Evolutionary conservation across 805 yeast genomes (phyloP), one percentile per base, ranked within the genome.

Genomic region (Brettanomyces bruxellensis): DNA sequence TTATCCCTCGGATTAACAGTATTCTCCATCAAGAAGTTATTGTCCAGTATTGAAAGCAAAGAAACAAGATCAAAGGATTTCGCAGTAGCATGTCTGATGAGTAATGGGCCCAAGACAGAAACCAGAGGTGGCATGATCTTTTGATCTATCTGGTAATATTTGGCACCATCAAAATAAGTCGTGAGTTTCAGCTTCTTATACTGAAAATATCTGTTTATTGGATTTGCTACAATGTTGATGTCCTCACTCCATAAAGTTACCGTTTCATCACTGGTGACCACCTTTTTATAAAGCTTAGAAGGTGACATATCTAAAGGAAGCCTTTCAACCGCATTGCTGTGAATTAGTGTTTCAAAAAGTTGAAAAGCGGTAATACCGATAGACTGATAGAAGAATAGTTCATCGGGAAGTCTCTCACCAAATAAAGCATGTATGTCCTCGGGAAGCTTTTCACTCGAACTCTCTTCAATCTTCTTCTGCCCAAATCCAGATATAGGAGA

Each of bases 351-450:
- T 51, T 83, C 84, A 38, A 83, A 72, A 24, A 86, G 61, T 47
- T 79, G 80, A 5, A 82, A 66, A 6, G 81, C 76, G 11, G 84
- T 67, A 24, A 90, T 60, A 1, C 97, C 98, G 48, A 84, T 63
- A 1, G 95, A 83, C 58, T 79, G 79, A 62, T 88, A 93, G 60
- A 83, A 89, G 57, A 78, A 83, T 38, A 84, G 72, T 64, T 90
- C 98, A 45, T 87, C 85, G 2, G 97, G 95, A 44, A 93, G 69
- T 58, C 90, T 77, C 61, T 85, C 87, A 8, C 95, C 88, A 43
- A 93, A 73, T 41, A 89, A 76, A 41, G 82, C 89, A 60, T 86
- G 93, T 11, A 86, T 69, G 61, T 89, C 95, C 50, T 78, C 76
- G 3, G 98, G 97, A 41, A 83, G 66, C 45, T 67, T 67, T 36